Percentiles rank a stretch among this genome's conserved stretches.
These are phyloP conservation scores for Diplogelasinospora grovesii DNA, from an alignment of 495 filamentous ascomycete species.

Conservation along the genomic window DNA sequence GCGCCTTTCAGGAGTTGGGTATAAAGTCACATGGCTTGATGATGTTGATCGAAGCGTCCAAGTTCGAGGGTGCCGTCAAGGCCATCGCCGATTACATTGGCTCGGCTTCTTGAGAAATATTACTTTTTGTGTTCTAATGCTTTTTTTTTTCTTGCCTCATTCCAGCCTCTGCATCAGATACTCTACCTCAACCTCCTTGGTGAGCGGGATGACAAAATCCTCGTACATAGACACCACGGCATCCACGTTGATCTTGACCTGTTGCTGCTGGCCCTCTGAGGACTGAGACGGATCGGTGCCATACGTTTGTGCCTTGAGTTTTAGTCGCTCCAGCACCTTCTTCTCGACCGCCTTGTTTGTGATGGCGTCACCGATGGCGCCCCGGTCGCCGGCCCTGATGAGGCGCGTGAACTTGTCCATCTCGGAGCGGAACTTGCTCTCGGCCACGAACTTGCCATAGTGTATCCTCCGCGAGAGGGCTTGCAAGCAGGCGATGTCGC, in stretches of 20 bases:
- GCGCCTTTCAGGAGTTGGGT: conserved; percentile 90
- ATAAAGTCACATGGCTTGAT: conserved; percentile 75
- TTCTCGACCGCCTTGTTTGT: conserved; percentile 84
- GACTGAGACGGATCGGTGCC: conserved; percentile 68
- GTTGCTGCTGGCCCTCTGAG: conserved; percentile 20
- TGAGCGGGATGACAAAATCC: conserved; percentile 92
- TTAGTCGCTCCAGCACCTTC: conserved; percentile 81
- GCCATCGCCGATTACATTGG: conserved; percentile 65
- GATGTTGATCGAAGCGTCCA: conserved; percentile 66
- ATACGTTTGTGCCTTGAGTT: conserved; percentile 90
- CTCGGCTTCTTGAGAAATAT: conserved; percentile 17
- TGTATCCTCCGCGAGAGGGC: conserved; percentile 88
- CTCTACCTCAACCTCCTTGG: conserved; percentile 95
- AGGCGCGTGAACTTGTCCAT: conserved; percentile 69
- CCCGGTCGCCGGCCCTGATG: conserved; percentile 71
- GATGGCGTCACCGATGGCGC: conserved; percentile 81
- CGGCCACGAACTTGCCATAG: conserved; percentile 98
- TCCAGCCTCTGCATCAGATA: conserved; percentile 90
- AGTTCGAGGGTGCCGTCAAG: conserved; percentile 61
- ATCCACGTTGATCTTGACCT: conserved; percentile 79
- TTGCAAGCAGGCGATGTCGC: conserved; percentile 86
- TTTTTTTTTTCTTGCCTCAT: background rate
- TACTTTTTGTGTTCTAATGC: conserved; percentile 5
- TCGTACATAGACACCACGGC: conserved; percentile 93
- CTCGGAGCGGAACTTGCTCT: conserved; percentile 91